A percentile compares a stretch with the other conserved stretches of the same genome.
Evolutionary conservation across 2,329 filamentous ascomycete species (phyloP).

Genomic region (Didymosphaeria variabile): DNA sequence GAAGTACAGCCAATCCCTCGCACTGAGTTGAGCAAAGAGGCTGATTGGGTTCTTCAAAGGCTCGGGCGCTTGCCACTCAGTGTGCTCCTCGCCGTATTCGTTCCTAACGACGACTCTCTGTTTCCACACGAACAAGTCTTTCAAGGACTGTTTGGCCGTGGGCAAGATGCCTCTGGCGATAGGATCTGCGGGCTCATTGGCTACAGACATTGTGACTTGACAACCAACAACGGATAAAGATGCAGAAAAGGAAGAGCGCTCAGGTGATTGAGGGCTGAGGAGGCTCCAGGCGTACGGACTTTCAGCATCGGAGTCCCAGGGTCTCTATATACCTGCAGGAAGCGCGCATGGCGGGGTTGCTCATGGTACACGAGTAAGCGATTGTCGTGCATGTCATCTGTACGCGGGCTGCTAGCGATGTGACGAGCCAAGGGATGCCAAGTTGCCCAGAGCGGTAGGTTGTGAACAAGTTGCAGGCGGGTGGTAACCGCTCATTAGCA

Average conservation of each 20-base stretch:
- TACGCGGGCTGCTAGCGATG: slow-evolving; percentile 30
- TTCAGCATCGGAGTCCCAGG: slow-evolving; percentile 10
- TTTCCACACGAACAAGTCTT: slow-evolving; percentile 77
- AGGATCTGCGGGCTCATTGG: slow-evolving; percentile 68
- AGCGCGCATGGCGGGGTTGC: slow-evolving; percentile 24
- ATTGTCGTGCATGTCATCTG: slow-evolving; percentile 31
- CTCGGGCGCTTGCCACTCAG: slow-evolving; percentile 74
- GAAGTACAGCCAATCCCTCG: slow-evolving; percentile 77
- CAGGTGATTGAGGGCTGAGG: slow-evolving; percentile 7
- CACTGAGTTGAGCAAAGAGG: slow-evolving; percentile 70
- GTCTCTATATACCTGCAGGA: slow-evolving; percentile 16
- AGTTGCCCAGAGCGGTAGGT: slow-evolving; percentile 36
- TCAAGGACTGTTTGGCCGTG: slow-evolving; percentile 70
- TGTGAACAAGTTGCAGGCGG: slow-evolving; percentile 26
- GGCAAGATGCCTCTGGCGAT: slow-evolving; percentile 71
- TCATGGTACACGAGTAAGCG: slow-evolving; percentile 11
- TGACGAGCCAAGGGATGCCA: slow-evolving; percentile 44
- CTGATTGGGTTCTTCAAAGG: slow-evolving; percentile 75
- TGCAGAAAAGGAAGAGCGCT: slow-evolving; percentile 15
- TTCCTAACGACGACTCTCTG: slow-evolving; percentile 74
- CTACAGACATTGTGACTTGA: slow-evolving; percentile 34
- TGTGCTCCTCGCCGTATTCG: slow-evolving; percentile 68
- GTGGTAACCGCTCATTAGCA: slow-evolving; percentile 35
- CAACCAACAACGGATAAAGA: slow-evolving; percentile 8
- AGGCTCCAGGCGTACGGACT: slow-evolving; percentile 14